Percentiles rank a stretch among this genome's conserved stretches.
phyloP scores from a whole-genome alignment of 176 grass and related monocot species.

The Zea luxurians region DNA sequence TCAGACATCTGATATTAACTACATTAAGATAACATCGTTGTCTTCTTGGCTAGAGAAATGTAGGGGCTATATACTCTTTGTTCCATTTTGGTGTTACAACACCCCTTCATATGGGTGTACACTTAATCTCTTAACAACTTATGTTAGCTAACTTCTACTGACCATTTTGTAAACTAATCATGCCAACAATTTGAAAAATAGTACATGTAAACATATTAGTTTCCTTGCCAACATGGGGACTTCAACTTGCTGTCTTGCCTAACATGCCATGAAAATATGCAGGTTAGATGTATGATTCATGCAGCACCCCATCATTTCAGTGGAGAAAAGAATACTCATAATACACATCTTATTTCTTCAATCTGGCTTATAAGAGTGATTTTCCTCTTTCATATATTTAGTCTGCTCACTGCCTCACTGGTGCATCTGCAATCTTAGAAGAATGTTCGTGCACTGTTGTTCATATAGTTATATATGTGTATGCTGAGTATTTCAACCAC shows the following conservation, averaged over 20 bases:
- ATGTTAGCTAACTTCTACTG: neutral
- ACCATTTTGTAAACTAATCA: neutral
- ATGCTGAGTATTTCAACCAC: neutral
- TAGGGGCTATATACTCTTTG: neutral
- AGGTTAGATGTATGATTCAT: neutral
- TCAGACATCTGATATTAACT: neutral
- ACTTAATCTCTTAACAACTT: neutral
- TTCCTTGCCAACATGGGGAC: neutral
- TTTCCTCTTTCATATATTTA: slow-evolving; percentile 18
- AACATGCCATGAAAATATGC: neutral
- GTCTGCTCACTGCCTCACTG: neutral
- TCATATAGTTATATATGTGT: neutral
- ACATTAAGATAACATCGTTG: neutral
- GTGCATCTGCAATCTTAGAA: neutral
- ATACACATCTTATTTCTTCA: neutral
- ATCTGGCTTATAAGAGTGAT: neutral
- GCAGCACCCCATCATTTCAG: neutral
- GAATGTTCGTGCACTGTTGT: neutral
- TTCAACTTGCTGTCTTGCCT: neutral
- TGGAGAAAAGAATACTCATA: slow-evolving; percentile 15
- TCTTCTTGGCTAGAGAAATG: neutral
- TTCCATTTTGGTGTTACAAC: neutral
- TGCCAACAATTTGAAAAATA: neutral
- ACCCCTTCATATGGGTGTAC: neutral
- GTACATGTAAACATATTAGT: neutral